Evolutionary conservation across 768 basidiomycete species (phyloP).

Genomic region (Pleurotus platypus): DNA sequence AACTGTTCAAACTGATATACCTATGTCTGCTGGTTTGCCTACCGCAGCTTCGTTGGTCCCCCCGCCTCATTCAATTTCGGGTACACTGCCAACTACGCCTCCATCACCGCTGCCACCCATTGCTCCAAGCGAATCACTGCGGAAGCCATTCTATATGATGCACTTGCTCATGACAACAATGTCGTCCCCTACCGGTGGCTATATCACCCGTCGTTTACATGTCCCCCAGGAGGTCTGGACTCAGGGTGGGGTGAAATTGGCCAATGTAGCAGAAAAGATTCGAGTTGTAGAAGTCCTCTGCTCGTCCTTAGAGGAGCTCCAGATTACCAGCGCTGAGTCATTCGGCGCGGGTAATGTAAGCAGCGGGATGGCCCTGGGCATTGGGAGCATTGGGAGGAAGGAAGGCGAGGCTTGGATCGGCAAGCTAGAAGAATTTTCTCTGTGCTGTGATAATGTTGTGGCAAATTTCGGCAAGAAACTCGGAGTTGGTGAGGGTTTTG

Average conservation of each 20-base stretch:
- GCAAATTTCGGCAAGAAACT: constrained; percentile 84
- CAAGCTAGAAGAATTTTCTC: constrained; percentile 79
- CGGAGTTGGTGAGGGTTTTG: constrained; percentile 84
- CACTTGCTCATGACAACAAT: constrained; percentile 74
- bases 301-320: constrained; percentile 76
- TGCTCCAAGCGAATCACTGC: constrained; percentile 67
- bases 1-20: constrained; percentile 47
- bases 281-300: constrained; percentile 79
- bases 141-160: constrained; percentile 93
- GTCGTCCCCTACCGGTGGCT: constrained; percentile 77
- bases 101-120: constrained; percentile 73
- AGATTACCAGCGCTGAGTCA: constrained; percentile 63
- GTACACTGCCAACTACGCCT: constrained; percentile 69
- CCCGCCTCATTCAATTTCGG: constrained; percentile 42
- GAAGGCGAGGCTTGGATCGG: constrained; percentile 77
- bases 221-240: constrained; percentile 91
- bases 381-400: constrained; percentile 70
- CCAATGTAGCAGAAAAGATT: constrained; percentile 80
- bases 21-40: constrained; percentile 24
- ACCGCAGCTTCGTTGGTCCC: constrained; percentile 36
- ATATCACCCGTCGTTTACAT: constrained; percentile 81
- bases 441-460: constrained; percentile 75
- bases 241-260: constrained; percentile 82
- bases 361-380: constrained; percentile 69
- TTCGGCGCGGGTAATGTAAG: constrained; percentile 80